phyloP scores from a whole-genome alignment of 208 protist genomes.

The Leishmania arabica region DNA sequence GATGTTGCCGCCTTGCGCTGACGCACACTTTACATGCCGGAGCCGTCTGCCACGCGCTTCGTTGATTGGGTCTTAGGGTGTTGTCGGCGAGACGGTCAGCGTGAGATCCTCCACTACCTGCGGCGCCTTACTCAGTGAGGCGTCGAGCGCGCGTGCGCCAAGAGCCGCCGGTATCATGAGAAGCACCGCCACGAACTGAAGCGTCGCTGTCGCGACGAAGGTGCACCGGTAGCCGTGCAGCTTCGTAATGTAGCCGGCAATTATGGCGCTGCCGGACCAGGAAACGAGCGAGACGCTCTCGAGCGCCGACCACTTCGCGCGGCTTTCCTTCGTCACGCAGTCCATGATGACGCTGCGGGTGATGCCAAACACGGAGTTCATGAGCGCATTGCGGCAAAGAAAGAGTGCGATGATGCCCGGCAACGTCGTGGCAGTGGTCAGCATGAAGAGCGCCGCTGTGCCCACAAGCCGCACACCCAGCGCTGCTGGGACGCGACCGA shows the following conservation, averaged over 20 bases:
- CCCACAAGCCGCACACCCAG: constrained; percentile 41
- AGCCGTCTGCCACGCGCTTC: not conserved
- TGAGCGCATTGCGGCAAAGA: constrained; percentile 53
- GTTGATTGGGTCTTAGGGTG: not conserved
- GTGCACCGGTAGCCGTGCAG: constrained; percentile 43
- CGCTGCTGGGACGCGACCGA: constrained; percentile 36
- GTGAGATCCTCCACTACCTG: not conserved
- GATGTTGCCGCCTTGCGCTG: not conserved
- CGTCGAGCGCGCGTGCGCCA: constrained; percentile 24
- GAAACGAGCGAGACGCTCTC: constrained; percentile 68
- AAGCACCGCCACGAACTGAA: constrained; percentile 42
- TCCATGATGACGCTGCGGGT: constrained; percentile 81
- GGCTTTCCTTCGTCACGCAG: constrained; percentile 36
- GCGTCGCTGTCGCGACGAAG: constrained; percentile 51
- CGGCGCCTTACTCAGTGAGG: not conserved
- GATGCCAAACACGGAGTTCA: constrained; percentile 66
- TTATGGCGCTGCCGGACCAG: constrained; percentile 65
- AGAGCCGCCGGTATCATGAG: constrained; percentile 45
- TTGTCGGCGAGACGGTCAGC: not conserved
- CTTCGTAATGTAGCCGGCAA: constrained; percentile 53
- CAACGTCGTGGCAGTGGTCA: constrained; percentile 21
- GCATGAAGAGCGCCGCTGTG: constrained; percentile 29
- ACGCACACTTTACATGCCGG: not conserved
- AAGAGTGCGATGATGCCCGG: constrained; percentile 26
- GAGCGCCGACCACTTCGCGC: constrained; percentile 67